Evolutionary conservation across 129 eudicot genomes (phyloP).

Genomic region (Saussurea involucrata): DNA sequence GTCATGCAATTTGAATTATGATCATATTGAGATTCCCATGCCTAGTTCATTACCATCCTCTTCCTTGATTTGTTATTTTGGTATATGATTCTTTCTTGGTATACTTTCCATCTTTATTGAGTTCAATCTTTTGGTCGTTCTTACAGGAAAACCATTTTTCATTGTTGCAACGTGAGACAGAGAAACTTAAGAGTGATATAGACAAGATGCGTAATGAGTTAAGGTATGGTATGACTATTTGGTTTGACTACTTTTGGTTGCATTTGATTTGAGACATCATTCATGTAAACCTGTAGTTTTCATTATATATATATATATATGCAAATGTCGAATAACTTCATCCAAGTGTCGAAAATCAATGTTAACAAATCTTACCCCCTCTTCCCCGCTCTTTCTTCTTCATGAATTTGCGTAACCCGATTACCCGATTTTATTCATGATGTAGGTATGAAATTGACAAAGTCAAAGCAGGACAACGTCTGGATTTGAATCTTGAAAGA

Average conservation of each 20-base stretch:
- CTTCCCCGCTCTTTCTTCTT: not conserved
- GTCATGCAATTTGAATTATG: not conserved
- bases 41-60: not conserved
- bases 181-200: conserved; percentile 78
- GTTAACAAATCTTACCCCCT: not conserved
- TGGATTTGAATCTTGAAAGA: conserved; percentile 92
- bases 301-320: not conserved
- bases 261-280: not conserved
- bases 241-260: not conserved
- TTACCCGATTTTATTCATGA: conserved; percentile 3
- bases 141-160: conserved; percentile 87
- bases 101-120: not conserved
- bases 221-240: conserved; percentile 40
- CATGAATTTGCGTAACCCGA: conserved; percentile 23
- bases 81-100: not conserved
- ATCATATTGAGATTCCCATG: not conserved
- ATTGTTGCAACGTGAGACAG: conserved; percentile 82
- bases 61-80: not conserved
- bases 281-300: not conserved
- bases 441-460: conserved; percentile 82
- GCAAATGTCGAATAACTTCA: not conserved
- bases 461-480: conserved; percentile 88
- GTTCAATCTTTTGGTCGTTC: not conserved
- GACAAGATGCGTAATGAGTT: conserved; percentile 93
- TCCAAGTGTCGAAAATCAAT: not conserved